A percentile compares a stretch with the other conserved stretches of the same genome.
phyloP scores from a whole-genome alignment of 2,329 filamentous ascomycete species.

The Alternaria sp. region DNA sequence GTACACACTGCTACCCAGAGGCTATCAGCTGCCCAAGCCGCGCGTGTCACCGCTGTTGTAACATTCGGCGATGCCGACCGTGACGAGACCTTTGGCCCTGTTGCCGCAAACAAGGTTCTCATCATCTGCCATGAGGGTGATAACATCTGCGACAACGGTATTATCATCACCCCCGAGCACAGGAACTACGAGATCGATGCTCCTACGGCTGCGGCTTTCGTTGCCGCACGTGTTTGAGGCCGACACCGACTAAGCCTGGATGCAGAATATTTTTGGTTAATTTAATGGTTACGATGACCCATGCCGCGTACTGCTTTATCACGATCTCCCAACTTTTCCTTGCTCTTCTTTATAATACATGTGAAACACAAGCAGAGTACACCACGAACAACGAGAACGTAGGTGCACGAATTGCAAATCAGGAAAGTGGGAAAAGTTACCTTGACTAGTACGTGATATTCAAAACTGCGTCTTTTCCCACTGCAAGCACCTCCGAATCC shows the following conservation, averaged over 20 bases:
- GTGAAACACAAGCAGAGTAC: neutral
- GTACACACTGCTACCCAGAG: conserved; percentile 56
- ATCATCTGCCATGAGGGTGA: conserved; percentile 50
- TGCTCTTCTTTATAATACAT: neutral
- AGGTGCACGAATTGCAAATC: too few relatives aligned
- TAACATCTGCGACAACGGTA: conserved; percentile 44
- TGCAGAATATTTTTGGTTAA: neutral
- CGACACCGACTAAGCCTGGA: neutral
- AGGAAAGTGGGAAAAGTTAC: neutral
- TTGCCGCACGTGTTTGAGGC: conserved; percentile 23
- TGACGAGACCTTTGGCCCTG: conserved; percentile 39
- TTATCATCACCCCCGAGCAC: conserved; percentile 35
- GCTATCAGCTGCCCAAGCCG: conserved; percentile 30
- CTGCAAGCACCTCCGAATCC: neutral
- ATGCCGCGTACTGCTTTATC: neutral
- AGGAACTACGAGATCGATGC: conserved; percentile 38
- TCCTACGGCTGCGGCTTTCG: conserved; percentile 33
- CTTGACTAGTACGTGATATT: neutral
- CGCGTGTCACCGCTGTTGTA: conserved; percentile 40
- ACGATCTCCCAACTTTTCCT: neutral
- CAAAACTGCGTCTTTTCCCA: neutral
- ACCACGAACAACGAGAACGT: neutral
- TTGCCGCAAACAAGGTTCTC: conserved; percentile 40
- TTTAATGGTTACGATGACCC: neutral
- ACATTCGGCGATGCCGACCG: conserved; percentile 51